phyloP scores from a whole-genome alignment of 2,329 filamentous ascomycete species.

The Exophiala calicioides region DNA sequence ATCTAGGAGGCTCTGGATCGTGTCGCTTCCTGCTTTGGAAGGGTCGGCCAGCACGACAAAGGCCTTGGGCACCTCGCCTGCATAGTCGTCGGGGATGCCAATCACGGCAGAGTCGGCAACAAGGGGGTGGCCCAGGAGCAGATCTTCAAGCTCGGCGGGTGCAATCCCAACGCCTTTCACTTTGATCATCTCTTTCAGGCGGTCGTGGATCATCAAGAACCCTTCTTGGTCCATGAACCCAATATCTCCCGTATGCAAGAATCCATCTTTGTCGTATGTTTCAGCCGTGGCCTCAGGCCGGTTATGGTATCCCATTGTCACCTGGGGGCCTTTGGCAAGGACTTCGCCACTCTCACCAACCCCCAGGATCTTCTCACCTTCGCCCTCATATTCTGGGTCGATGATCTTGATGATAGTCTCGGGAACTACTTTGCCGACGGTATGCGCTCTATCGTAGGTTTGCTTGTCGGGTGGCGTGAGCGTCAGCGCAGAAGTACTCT shows the following conservation, averaged over 20 bases:
- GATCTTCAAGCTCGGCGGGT: conserved; percentile 64
- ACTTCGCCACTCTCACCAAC: conserved; percentile 12
- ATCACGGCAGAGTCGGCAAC: conserved; percentile 61
- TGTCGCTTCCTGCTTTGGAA: conserved; percentile 32
- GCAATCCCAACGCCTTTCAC: conserved; percentile 65
- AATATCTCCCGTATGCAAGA: conserved; percentile 67
- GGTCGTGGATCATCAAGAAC: conserved; percentile 70
- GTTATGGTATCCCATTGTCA: conserved; percentile 78
- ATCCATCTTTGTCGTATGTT: conserved; percentile 63
- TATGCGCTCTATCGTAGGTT: conserved; percentile 13
- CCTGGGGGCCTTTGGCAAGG: conserved; percentile 77
- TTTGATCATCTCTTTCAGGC: conserved; percentile 70
- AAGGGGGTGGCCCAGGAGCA: conserved; percentile 58
- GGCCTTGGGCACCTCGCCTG: conserved; percentile 59
- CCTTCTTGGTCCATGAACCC: conserved; percentile 59
- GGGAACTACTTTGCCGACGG: conserved; percentile 42
- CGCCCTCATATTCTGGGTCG: conserved; percentile 34
- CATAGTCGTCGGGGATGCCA: conserved; percentile 55
- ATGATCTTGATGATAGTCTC: conserved; percentile 63
- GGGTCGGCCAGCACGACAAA: conserved; percentile 47
- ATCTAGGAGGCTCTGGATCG: conserved; percentile 51
- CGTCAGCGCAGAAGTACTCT: conserved; percentile 50
- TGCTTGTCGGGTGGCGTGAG: conserved; percentile 8
- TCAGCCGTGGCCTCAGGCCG: conserved; percentile 69
- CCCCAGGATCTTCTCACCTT: conserved; percentile 1